Percentiles rank a stretch among this genome's conserved stretches.
phyloP scores from a whole-genome alignment of 352 stramenopile species.

The Globisporangium uncinulatum region DNA sequence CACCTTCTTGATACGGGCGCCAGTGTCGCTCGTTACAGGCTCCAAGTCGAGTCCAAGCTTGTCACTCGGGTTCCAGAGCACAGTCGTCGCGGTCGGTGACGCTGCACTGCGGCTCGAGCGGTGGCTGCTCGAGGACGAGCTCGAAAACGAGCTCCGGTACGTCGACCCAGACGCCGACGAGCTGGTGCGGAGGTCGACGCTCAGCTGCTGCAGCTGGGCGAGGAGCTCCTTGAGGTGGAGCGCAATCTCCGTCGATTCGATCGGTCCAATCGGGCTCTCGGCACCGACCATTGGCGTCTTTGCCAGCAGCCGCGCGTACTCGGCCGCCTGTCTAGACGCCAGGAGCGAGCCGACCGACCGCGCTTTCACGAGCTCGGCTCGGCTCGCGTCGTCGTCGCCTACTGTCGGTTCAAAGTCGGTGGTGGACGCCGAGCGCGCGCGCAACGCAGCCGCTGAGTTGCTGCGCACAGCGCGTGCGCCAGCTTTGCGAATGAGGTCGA shows the following conservation, averaged over 20 bases:
- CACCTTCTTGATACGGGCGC: constrained; percentile 62
- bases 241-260: constrained; percentile 55
- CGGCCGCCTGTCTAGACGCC: constrained; percentile 23
- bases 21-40: constrained; percentile 33
- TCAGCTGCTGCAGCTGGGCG: constrained; percentile 64
- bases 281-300: constrained; percentile 14
- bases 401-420: constrained; percentile 22
- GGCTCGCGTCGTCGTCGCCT: constrained; percentile 18
- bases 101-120: constrained; percentile 13
- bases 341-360: constrained; percentile 46
- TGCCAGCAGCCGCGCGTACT: constrained; percentile 37
- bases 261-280: constrained; percentile 22
- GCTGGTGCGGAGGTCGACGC: constrained; percentile 56
- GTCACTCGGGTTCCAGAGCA: constrained; percentile 75
- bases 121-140: constrained; percentile 32
- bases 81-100: constrained; percentile 23
- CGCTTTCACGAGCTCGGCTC: constrained; percentile 35
- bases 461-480: constrained; percentile 30
- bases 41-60: constrained; percentile 68
- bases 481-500: constrained; percentile 67
- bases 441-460: constrained; percentile 22
- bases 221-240: constrained; percentile 68
- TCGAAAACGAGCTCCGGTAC: constrained; percentile 74
- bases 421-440: constrained; percentile 24
- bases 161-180: constrained; percentile 47